Base-by-base conservation (phyloP, 495 filamentous ascomycete genomes). In the Amorphotheca resinae region DNA sequence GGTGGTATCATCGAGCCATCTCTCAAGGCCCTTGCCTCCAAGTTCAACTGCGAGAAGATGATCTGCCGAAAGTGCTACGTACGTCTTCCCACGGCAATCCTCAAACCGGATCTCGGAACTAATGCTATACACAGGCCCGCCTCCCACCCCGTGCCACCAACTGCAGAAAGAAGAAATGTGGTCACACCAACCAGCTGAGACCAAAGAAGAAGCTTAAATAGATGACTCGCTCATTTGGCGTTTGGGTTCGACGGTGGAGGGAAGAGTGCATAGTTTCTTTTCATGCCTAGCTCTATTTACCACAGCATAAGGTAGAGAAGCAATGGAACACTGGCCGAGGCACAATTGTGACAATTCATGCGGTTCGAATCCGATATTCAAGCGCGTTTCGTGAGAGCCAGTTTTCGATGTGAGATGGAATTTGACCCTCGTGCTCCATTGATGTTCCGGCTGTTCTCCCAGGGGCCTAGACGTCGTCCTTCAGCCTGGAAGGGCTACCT, bases 171-270 rank as follows among this genome's bases (percentile, higher is more conserved):
- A 85, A 84, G 74, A 96, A 98, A 80, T 98, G 91, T 70, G 91
- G 91, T 48, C 91, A 98, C 77, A 88, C 76, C 74, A 96, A 96
- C 82, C 91, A 98, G 78, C 82, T 98, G 61, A 86, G 93, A 71
- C 91, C 91, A 64, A 98, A 98, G 89, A 98, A 98, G 87, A 98
- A 98, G 87, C 78, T 98, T 59, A 98, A 98, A 76, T 98, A 88
- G 63, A 51, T 22, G 41, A 22, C 5, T 53, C 51, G 45, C 43
- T 56, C 34, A 34, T 47, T 42, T 52, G 54, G 50, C 54, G 50
- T 56, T 53, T 46, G 46, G 46, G 30, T 44, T 17, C 38, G 38
- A 34, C 32, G 25, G 36, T 18, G 32, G 22, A 23, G n/a, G 33
- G 22, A 15, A 41, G 38, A 32, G n/a, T 51, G 22, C 37, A 37